Evolutionary conservation across 257 asterid species (phyloP).

Genomic region (Scutellaria galericulata): DNA sequence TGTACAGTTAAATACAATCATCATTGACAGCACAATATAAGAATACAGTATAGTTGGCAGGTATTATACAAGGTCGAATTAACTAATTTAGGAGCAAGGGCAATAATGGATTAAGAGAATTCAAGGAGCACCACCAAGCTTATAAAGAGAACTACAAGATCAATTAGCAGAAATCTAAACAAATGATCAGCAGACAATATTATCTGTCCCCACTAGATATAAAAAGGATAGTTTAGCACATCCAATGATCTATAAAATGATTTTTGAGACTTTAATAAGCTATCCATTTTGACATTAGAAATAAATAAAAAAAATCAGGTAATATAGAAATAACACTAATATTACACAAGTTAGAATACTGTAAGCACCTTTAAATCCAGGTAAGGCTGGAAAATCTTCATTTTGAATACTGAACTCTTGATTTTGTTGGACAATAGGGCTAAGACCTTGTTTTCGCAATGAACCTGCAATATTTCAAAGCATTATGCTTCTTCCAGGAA

Average conservation of each 20-base stretch:
- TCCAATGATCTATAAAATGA: constrained; percentile 1
- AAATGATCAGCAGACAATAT: constrained; percentile 5
- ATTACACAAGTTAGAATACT: background rate
- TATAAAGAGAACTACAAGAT: constrained; percentile 18
- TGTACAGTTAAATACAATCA: background rate
- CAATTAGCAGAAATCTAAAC: background rate
- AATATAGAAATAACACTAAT: constrained; percentile 20
- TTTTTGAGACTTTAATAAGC: constrained; percentile 14
- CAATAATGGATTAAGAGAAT: constrained; percentile 9
- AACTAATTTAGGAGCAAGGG: background rate
- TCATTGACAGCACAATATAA: background rate
- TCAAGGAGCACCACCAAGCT: constrained; percentile 18
- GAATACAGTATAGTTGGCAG: constrained; percentile 3
- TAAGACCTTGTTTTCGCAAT: constrained; percentile 86
- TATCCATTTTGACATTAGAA: constrained; percentile 16
- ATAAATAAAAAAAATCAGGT: constrained; percentile 14
- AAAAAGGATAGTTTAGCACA: constrained; percentile 4
- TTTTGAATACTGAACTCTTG: constrained; percentile 98
- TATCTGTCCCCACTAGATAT: background rate
- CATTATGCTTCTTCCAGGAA: constrained; percentile 34
- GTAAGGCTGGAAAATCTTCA: constrained; percentile 99
- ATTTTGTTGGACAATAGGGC: constrained; percentile 91
- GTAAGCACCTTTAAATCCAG: constrained; percentile 87
- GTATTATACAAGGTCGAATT: background rate
- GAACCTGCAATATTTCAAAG: constrained; percentile 65